These are phyloP conservation scores for Penicillium sp. DNA, from an alignment of 2,329 filamentous ascomycete species.

Conservation along the genomic window DNA sequence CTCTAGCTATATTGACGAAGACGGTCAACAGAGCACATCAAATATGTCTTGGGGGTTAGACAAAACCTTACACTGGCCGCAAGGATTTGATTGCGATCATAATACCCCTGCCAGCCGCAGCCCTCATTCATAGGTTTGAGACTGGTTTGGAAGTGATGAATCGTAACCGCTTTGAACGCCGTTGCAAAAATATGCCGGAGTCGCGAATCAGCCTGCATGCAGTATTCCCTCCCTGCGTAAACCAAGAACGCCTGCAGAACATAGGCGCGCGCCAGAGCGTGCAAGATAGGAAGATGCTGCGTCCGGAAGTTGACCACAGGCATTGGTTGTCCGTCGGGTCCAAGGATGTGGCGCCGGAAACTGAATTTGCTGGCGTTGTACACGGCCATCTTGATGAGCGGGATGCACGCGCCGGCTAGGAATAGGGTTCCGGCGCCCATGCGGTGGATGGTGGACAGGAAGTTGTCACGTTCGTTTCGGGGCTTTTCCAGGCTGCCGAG, in stretches of 20 bases:
- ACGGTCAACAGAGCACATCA: background rate
- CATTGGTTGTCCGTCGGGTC: conserved; percentile 8
- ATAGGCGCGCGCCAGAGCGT: conserved; percentile 21
- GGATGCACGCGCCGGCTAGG: conserved; percentile 16
- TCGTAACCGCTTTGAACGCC: background rate
- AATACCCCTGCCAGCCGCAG: background rate
- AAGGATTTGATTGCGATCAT: background rate
- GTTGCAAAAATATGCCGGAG: background rate
- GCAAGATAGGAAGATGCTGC: conserved; percentile 29
- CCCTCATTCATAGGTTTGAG: background rate
- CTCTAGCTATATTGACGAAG: background rate
- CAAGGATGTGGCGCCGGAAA: conserved; percentile 18
- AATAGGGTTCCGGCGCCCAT: conserved; percentile 20
- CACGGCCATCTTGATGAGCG: conserved; percentile 21
- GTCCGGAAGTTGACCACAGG: conserved; percentile 29
- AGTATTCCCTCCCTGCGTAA: background rate
- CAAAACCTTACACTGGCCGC: background rate
- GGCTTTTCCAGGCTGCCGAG: conserved; percentile 22
- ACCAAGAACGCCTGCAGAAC: conserved; percentile 19
- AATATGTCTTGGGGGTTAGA: background rate
- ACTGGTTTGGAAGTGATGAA: background rate
- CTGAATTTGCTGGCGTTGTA: conserved; percentile 25
- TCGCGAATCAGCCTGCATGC: background rate
- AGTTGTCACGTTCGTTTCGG: conserved; percentile 10
- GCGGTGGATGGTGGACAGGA: conserved; percentile 15